Evolutionary conservation across 2,329 filamentous ascomycete genomes (phyloP), one percentile per base, ranked within the genome.

Genomic region (Chaetomiaceae sp.): DNA sequence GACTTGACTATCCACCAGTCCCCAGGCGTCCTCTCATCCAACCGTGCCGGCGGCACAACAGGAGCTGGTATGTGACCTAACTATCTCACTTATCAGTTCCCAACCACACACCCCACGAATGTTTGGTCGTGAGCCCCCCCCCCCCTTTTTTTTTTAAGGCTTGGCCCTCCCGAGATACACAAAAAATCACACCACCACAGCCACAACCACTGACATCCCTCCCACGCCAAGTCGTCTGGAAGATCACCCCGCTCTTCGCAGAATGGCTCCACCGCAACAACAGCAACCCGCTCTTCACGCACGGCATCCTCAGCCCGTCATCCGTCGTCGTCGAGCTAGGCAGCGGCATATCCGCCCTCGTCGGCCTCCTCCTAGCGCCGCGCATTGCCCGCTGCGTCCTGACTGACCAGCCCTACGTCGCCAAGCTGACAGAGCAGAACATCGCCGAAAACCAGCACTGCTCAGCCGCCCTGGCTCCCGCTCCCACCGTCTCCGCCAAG

Each of bases 351-450:
- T 88, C 90, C 0, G 89, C 86, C 16, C 75, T 97, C 32, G 80
- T 91, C 30, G 89, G 86, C 3, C 74, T 94, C 33, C 74, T 82
- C 6, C 70, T 96, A 11, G 79, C 80, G 2, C 79, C 81, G 1
- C 73, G 72, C 3, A 76, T 95, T 16, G 60, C 67, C 20, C 74
- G 75, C 54, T 95, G 94, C 66, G 76, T 90, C 40, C 82, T 94
- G 41, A 96, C 91, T 0, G 94, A 99, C 67, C 92, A 96, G 69
- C 71, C 82, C 40, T 97, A 97, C 68, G 87, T 95, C 2, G 77
- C 87, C 54, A 86, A 83, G 56, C 71, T 92, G 0, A 73, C 96
- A n/a, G 80, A 81, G 56, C 80, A 83, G 60, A 99, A 97, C 66
- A 71, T 97, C 3, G 70, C 76, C 1, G 79, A 82, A 38, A 92